A percentile compares a stretch with the other conserved stretches of the same genome.
Conservation (phyloP, 2,329 filamentous ascomycete genomes). For the Microdochium bolleyi region DNA sequence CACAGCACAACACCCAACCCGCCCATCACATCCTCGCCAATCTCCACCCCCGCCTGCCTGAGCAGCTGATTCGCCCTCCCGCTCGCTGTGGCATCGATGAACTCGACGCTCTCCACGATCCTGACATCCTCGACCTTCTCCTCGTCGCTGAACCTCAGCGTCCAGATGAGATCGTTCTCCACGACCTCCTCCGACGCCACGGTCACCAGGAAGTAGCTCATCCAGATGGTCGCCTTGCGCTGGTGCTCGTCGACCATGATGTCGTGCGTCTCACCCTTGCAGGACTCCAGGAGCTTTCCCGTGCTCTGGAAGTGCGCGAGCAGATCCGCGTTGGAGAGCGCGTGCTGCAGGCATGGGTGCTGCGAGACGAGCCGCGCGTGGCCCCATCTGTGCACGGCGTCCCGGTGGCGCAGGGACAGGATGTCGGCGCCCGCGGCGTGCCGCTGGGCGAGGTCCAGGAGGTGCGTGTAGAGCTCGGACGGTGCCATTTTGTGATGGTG, state of each 20-base stretch:
- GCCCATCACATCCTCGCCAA: background rate
- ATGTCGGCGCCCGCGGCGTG: background rate
- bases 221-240: background rate
- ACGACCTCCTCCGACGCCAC: background rate
- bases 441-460: background rate
- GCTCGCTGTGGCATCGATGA: background rate
- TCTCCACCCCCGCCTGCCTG: background rate
- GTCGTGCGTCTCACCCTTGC: background rate
- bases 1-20: background rate
- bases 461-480: background rate
- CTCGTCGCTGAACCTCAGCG: background rate
- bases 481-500: too few relatives aligned
- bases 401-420: background rate
- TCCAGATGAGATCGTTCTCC: background rate
- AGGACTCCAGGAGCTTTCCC: background rate
- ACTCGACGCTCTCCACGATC: background rate
- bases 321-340: background rate
- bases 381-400: background rate
- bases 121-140: background rate
- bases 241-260: slow-evolving; percentile 1
- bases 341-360: background rate
- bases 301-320: background rate
- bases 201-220: background rate
- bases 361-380: background rate
- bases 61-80: background rate